Conservation (phyloP, 306 rosid genomes). For the Fragaria vesca region DNA sequence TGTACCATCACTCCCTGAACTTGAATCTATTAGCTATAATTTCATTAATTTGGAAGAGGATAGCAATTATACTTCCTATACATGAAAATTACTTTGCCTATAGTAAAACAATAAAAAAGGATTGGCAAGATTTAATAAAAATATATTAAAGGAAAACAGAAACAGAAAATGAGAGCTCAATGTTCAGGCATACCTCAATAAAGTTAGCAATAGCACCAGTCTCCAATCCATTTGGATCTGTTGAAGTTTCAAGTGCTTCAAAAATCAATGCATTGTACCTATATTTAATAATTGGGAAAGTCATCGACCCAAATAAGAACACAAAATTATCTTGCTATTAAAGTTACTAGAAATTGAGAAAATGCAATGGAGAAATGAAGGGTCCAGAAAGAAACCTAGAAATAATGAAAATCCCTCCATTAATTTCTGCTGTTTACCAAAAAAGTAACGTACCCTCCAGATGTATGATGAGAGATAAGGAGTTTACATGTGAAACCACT, state of each 20-base stretch:
- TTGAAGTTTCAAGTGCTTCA: constrained; percentile 35
- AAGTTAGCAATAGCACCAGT: constrained; percentile 34
- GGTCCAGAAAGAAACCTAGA: not conserved
- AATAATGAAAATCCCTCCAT: not conserved
- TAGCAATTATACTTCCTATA: not conserved
- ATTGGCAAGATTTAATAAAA: not conserved
- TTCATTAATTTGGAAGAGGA: not conserved
- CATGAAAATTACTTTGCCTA: not conserved
- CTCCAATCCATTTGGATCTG: constrained; percentile 38
- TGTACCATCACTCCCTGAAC: not conserved
- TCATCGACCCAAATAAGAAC: constrained; percentile 3
- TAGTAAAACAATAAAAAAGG: not conserved
- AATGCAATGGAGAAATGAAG: constrained; percentile 4
- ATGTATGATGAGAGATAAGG: not conserved
- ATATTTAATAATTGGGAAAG: not conserved
- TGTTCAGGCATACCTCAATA: constrained; percentile 35
- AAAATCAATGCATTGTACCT: constrained; percentile 38
- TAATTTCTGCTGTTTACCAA: not conserved
- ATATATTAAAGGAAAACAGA: not conserved
- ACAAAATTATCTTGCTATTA: not conserved
- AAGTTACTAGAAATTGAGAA: not conserved
- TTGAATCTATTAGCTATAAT: not conserved
- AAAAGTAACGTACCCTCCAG: not conserved
- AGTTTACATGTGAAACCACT: not conserved
- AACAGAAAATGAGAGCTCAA: not conserved